phyloP scores from a whole-genome alignment of 1,284 basidiomycete species.

The Veloporphyrellus conicus region DNA sequence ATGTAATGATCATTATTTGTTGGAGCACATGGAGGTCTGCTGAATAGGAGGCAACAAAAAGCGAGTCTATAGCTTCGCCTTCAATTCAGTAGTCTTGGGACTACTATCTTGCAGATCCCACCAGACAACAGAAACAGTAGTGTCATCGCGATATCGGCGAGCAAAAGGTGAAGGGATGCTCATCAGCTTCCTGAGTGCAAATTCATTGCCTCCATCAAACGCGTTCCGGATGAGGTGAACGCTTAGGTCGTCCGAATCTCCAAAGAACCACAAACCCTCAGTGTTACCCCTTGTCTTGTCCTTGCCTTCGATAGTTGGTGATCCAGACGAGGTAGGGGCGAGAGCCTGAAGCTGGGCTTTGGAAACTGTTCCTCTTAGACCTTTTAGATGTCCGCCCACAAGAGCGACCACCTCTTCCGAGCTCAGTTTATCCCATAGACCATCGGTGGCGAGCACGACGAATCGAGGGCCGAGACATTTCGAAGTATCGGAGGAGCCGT shows the following conservation, averaged over 20 bases:
- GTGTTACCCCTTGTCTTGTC: slow-evolving; percentile 38
- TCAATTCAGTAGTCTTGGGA: slow-evolving; percentile 30
- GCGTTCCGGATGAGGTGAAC: slow-evolving; percentile 94
- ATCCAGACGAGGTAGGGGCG: slow-evolving; percentile 53
- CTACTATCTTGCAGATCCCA: slow-evolving; percentile 59
- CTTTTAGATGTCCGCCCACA: slow-evolving; percentile 78
- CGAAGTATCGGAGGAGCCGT: slow-evolving; percentile 17
- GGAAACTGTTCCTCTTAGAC: slow-evolving; percentile 61
- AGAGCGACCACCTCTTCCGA: slow-evolving; percentile 94
- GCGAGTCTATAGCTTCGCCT: slow-evolving; percentile 38
- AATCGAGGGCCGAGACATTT: slow-evolving; percentile 50
- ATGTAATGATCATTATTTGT: slow-evolving; percentile 6
- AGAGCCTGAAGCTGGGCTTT: slow-evolving; percentile 52
- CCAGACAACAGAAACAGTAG: slow-evolving; percentile 85
- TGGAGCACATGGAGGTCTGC: not conserved
- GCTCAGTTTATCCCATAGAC: slow-evolving; percentile 91
- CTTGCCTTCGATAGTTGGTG: slow-evolving; percentile 63
- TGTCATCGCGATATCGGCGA: slow-evolving; percentile 81
- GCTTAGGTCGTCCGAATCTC: slow-evolving; percentile 82
- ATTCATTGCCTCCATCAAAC: slow-evolving; percentile 80
- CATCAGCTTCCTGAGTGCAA: slow-evolving; percentile 63
- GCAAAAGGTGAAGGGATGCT: slow-evolving; percentile 84
- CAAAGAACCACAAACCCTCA: slow-evolving; percentile 71
- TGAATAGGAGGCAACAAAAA: not conserved
- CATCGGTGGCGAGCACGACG: slow-evolving; percentile 88